phyloP scores from a whole-genome alignment of 345 rosid genomes.

The Excoecaria cochinchinensis region DNA sequence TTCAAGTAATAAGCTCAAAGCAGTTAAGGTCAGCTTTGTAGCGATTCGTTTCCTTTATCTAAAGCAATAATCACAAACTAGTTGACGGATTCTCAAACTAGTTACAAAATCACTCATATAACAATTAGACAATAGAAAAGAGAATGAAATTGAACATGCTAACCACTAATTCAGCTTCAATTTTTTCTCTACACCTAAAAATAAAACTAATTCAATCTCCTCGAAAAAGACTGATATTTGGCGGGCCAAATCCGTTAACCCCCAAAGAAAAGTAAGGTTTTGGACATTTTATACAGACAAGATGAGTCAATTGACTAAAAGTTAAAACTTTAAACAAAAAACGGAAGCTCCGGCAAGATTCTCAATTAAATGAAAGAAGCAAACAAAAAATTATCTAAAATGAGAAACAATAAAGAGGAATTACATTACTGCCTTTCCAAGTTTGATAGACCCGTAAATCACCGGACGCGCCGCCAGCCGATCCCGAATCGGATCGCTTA shows the following conservation, averaged over 20 bases:
- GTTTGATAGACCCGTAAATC: slow-evolving; percentile 33
- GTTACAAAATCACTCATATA: neutral
- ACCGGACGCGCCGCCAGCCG: slow-evolving; percentile 44
- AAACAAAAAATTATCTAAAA: neutral
- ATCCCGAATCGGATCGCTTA: slow-evolving; percentile 68
- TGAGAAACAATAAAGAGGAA: neutral
- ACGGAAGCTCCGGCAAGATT: neutral
- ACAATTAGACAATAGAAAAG: neutral
- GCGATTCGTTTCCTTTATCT: neutral
- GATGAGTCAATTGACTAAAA: neutral
- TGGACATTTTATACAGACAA: neutral
- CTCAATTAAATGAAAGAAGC: neutral
- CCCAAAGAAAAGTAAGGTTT: neutral
- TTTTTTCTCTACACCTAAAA: neutral
- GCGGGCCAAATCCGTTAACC: no score
- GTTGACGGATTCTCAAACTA: no score
- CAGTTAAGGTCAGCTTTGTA: neutral
- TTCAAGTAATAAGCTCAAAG: neutral
- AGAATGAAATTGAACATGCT: neutral
- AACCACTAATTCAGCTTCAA: neutral
- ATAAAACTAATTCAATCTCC: neutral
- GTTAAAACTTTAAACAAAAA: neutral
- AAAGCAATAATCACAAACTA: no score
- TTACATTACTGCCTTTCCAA: slow-evolving; percentile 34
- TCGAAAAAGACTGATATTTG: no score